Evolutionary conservation across 225 moss, liverwort and hornwort genomes (phyloP), one percentile per base, ranked within the genome.

Genomic region (Antitrichia curtipendula): DNA sequence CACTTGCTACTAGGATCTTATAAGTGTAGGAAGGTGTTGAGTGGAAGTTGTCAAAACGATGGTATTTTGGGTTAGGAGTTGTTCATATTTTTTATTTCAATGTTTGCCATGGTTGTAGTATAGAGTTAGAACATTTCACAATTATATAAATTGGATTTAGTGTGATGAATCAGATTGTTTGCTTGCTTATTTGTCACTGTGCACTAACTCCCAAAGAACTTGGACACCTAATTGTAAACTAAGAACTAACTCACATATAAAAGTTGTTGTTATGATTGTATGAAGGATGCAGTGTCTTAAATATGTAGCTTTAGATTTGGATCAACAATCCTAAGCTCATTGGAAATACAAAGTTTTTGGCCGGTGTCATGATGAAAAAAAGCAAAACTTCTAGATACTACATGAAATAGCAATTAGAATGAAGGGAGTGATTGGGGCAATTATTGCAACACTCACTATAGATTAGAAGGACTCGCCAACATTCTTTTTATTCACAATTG

Each of bases 181-280:
- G 36, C 10, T 65, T 34, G 19, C 36, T 19, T 36, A 20, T 34
- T 36, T 5, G 65, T 20, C 36, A 18, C 6, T 10, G 20, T 19
- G 10, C 19, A 36, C 3, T 20, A 0, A 6, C 11, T 65, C 11
- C 6, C 0, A 22, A 4, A 38, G 12, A 36, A 36, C 3, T 4
- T 20, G n/a, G 36, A 65, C n/a, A 20, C 20, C 65, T 36, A 20
- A 20, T 65, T 66, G 66, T 22, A 4, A n/a, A n/a, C n/a, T n/a
- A 21, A 66, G 21, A n/a, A 38, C 0, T 12, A 8, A 12, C 7
- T 38, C 7, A 12, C 7, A 12, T 38, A n/a, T 22, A 38, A 38
- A 38, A 36, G 2, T 3, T 6, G 4, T n/a, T n/a, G n/a, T n/a
- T n/a, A n/a, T 7, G 12, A 3, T 24, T 22, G 12, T 3, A 0